Evolutionary conservation across 768 basidiomycete genomes (phyloP).

Genomic region (Naematelia aurantialba): DNA sequence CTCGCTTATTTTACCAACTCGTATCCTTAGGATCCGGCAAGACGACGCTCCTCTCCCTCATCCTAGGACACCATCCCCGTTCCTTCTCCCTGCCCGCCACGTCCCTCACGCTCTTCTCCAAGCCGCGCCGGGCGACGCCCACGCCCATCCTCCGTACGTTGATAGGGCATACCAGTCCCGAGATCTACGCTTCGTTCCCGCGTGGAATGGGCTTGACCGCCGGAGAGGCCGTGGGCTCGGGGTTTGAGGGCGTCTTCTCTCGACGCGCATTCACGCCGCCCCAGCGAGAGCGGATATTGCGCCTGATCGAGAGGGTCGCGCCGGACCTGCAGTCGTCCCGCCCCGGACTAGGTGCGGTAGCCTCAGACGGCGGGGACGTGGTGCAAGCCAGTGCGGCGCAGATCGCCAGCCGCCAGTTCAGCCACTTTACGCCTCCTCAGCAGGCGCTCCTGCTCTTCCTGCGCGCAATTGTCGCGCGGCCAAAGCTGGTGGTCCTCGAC

Average conservation of each 20-base stretch:
- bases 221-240: constrained; percentile 77
- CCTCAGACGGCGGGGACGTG: neutral
- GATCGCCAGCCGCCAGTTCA: constrained; percentile 61
- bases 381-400: constrained; percentile 24
- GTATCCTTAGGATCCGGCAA: constrained; percentile 74
- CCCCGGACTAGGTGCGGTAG: neutral
- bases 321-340: constrained; percentile 13
- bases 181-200: constrained; percentile 87
- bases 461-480: constrained; percentile 73
- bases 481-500: constrained; percentile 75
- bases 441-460: constrained; percentile 79
- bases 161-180: constrained; percentile 80
- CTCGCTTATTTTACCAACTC: neutral
- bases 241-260: constrained; percentile 78
- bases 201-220: constrained; percentile 63
- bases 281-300: constrained; percentile 56
- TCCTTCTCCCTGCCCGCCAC: constrained; percentile 68
- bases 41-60: constrained; percentile 80
- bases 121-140: constrained; percentile 63
- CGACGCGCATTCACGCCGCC: constrained; percentile 55
- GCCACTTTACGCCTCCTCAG: constrained; percentile 65
- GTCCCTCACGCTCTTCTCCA: constrained; percentile 60
- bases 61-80: constrained; percentile 93
- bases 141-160: constrained; percentile 62
- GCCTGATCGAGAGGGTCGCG: constrained; percentile 63